Base-by-base conservation (phyloP, 345 rosid species). In the Salix dunnii region DNA sequence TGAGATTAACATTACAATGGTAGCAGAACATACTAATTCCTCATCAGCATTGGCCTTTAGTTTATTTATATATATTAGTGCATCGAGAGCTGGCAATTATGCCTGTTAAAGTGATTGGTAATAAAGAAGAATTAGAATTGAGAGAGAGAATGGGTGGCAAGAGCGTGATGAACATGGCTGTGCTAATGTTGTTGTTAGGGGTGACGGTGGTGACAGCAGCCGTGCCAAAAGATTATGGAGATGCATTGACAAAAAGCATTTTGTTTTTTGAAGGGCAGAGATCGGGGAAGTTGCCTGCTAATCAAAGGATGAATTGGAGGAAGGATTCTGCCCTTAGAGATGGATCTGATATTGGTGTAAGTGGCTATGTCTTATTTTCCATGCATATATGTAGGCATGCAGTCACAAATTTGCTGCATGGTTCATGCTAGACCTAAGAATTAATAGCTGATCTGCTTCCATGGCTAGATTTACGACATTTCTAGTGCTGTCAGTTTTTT, bases 251-350 rank as follows among this genome's bases (percentile, higher is more conserved):
- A 2, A 80, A 80, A 76, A 16, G 62, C 68, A 76, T 80, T 23
- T 1, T 75, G 62, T 80, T 80, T 62, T 76, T 80, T 51, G 79
- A 80, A 80, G 83, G 79, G 10, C 83, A 80, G 72, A 71, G 83
- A 31, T 80, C 83, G 16, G 79, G 83, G n/a, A 80, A 71, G 55
- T n/a, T 80, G 28, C 83, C 83, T 4, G 6, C 76, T 42, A 25
- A 55, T 4, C 83, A 80, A 49, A 75, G 79, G 35, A 28, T 71
- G 36, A 66, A 36, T 30, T 80, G 83, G 79, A 75, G 83, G 62
- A 51, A 65, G 30, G 76, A 71, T 58, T 80, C 83, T 53, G 79
- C 76, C 23, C 79, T 80, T 58, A n/a, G 4, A 1, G 83, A 80
- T 72, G 83, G 83, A 1, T 80, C 51, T 36, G 73, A 80, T 7